Percentiles rank a stretch among this genome's conserved stretches.
phyloP scores from a whole-genome alignment of 345 rosid species.

The Excoecaria cochinchinensis region DNA sequence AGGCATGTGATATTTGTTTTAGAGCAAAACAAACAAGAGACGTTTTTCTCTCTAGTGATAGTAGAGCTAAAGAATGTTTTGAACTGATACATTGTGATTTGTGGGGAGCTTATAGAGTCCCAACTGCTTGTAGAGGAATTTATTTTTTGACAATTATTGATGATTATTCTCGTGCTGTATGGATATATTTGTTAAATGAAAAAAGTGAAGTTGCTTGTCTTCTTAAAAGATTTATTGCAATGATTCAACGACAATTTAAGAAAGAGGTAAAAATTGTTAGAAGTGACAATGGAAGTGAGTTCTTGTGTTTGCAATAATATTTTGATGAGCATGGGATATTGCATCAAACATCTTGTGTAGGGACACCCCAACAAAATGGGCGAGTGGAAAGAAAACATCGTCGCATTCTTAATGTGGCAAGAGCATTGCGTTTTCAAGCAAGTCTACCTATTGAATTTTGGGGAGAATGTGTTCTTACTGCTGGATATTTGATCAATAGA shows the following conservation, averaged over 20 bases:
- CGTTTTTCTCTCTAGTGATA: not conserved
- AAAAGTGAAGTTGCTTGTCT: not conserved
- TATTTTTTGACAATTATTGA: not conserved
- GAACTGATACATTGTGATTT: not conserved
- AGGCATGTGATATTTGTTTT: not conserved
- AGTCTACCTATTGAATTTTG: no score
- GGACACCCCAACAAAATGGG: not conserved
- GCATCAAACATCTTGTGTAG: conserved; percentile 2
- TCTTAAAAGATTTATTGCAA: not conserved
- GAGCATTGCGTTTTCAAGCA: no score
- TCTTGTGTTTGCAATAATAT: not conserved
- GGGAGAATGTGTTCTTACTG: no score
- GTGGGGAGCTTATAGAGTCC: not conserved
- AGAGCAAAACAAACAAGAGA: not conserved
- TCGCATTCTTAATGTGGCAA: no score
- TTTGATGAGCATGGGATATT: not conserved
- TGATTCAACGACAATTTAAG: conserved; percentile 4
- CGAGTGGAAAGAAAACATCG: no score
- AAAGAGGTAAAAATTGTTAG: not conserved
- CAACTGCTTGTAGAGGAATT: not conserved
- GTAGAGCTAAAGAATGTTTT: not conserved
- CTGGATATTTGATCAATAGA: no score
- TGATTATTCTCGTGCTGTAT: not conserved
- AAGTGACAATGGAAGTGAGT: conserved; percentile 19
- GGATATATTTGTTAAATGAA: conserved; percentile 10